These are phyloP conservation scores for Penicillium bialowiezense DNA, from an alignment of 495 filamentous ascomycete species.

Conservation along the genomic window DNA sequence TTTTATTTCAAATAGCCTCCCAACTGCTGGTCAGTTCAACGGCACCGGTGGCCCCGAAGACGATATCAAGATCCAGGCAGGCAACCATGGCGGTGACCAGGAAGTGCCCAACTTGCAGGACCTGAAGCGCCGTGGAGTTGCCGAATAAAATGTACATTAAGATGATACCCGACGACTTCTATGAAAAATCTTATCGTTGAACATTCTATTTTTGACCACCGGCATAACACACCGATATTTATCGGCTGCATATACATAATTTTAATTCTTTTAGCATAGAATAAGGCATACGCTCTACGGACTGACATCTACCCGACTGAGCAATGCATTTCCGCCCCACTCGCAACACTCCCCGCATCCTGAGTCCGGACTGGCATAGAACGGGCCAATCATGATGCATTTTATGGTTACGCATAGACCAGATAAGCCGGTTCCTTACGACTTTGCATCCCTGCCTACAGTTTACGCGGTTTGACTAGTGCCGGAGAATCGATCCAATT, in stretches of 20 bases:
- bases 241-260: no score
- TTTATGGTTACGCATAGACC: background rate
- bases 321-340: background rate
- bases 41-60: slow-evolving; percentile 52
- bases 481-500: background rate
- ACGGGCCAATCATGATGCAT: background rate
- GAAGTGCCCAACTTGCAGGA: slow-evolving; percentile 35
- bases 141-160: slow-evolving; percentile 15
- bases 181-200: background rate
- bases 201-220: no score
- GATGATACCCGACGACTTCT: slow-evolving; percentile 9
- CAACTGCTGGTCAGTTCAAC: slow-evolving; percentile 47
- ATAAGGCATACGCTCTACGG: background rate
- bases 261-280: no score
- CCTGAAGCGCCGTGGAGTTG: slow-evolving; percentile 25
- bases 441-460: no score
- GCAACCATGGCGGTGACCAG: slow-evolving; percentile 42
- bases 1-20: slow-evolving; percentile 24
- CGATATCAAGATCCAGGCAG: slow-evolving; percentile 35
- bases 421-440: background rate
- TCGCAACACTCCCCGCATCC: background rate
- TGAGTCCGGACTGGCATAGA: background rate
- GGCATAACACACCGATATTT: no score
- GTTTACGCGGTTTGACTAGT: no score
- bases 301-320: background rate